Evolutionary conservation across 2,329 filamentous ascomycete species (phyloP).

Genomic region (Phaeophleospora eucalypticola): DNA sequence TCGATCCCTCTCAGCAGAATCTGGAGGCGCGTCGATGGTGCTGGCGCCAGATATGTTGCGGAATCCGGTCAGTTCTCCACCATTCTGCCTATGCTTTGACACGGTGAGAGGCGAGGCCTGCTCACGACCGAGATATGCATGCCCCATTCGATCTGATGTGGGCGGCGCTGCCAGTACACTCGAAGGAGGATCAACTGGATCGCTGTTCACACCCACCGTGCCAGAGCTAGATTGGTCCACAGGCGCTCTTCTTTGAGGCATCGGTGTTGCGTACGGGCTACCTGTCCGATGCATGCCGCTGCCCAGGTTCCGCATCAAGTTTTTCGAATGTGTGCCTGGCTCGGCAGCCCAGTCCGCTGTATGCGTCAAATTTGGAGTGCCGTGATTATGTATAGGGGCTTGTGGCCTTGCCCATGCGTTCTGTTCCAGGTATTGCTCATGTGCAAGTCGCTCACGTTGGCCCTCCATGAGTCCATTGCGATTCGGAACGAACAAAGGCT

Average conservation of each 20-base stretch:
- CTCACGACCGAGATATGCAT: constrained; percentile 8
- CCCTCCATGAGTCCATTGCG: constrained; percentile 19
- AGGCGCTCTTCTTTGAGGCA: constrained; percentile 24
- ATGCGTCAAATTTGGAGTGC: constrained; percentile 29
- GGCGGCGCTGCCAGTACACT: constrained; percentile 29
- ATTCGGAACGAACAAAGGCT: constrained; percentile 23
- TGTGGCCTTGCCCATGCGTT: constrained; percentile 92
- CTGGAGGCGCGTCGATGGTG: constrained; percentile 31
- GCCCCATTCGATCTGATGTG: constrained; percentile 22
- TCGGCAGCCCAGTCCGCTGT: constrained; percentile 33
- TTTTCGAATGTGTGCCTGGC: constrained; percentile 16
- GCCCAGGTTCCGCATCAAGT: constrained; percentile 27
- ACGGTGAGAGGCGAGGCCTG: constrained; percentile 26
- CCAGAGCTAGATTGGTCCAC: constrained; percentile 25
- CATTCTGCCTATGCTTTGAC: constrained; percentile 27
- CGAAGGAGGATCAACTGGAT: constrained; percentile 29
- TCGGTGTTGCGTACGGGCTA: constrained; percentile 30
- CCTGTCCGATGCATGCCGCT: constrained; percentile 14
- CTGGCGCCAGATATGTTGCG: constrained; percentile 37
- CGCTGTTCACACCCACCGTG: constrained; percentile 25
- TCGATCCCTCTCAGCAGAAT: constrained; percentile 22
- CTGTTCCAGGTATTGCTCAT: constrained; percentile 79
- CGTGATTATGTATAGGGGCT: constrained; percentile 48
- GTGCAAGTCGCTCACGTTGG: constrained; percentile 32
- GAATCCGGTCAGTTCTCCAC: constrained; percentile 26